Evolutionary conservation across 768 basidiomycete species (phyloP).

Genomic region (Boletus reticuloceps): DNA sequence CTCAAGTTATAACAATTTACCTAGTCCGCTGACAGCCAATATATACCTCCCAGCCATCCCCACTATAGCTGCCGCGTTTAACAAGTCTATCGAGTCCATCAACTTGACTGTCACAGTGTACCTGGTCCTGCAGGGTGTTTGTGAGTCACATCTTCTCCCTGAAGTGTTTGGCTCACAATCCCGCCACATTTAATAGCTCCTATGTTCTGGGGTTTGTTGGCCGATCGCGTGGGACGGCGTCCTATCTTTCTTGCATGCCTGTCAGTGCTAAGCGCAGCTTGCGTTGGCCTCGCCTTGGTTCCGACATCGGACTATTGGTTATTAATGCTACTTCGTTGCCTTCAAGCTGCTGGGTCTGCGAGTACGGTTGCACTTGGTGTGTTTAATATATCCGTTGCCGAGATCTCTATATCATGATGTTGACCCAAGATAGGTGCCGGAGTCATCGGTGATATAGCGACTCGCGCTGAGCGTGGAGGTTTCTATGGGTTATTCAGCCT

Average conservation of each 20-base stretch:
- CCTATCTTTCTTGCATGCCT: constrained; percentile 64
- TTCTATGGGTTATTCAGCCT: constrained; percentile 67
- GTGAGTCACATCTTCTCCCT: constrained; percentile 32
- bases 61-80: constrained; percentile 52
- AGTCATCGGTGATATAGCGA: constrained; percentile 75
- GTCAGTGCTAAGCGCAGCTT: constrained; percentile 59
- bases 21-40: constrained; percentile 67
- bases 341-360: constrained; percentile 78
- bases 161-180: neutral
- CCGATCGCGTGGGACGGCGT: constrained; percentile 64
- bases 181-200: constrained; percentile 39
- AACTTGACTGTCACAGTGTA: constrained; percentile 73
- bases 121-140: constrained; percentile 48
- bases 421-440: constrained; percentile 53
- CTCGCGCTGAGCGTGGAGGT: constrained; percentile 68
- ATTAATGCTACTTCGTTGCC: constrained; percentile 71
- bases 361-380: constrained; percentile 74
- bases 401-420: neutral
- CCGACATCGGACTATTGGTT: constrained; percentile 71
- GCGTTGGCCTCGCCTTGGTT: constrained; percentile 56
- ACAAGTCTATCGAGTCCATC: constrained; percentile 66
- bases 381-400: neutral
- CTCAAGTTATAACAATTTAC: neutral
- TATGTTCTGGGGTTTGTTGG: constrained; percentile 59
- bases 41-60: constrained; percentile 84